Conservation (phyloP, 495 filamentous ascomycete genomes). For the Geopyxis carbonaria region DNA sequence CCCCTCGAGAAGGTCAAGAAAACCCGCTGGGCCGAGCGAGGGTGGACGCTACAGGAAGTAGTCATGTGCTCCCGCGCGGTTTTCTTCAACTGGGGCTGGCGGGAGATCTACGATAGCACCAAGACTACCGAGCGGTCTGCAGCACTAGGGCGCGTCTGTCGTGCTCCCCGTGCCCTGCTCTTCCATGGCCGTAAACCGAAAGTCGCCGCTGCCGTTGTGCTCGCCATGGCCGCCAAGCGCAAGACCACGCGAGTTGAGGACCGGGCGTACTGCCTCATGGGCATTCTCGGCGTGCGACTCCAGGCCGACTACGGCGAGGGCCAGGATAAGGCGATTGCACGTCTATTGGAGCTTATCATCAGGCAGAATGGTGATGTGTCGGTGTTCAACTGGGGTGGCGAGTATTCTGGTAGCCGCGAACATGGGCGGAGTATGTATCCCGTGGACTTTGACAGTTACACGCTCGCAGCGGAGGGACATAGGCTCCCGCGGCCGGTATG, state of each 20-base stretch:
- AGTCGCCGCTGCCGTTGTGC: background rate
- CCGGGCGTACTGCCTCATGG: conserved; percentile 5
- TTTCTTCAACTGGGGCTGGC: conserved; percentile 4
- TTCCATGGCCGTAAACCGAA: background rate
- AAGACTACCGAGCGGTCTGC: too few relatives aligned
- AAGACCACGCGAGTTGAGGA: conserved; percentile 1
- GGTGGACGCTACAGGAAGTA: conserved; percentile 7
- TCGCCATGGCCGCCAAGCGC: background rate
- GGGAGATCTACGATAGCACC: background rate
- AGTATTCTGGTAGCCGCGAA: background rate
- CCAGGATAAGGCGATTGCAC: background rate
- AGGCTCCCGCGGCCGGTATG: too few relatives aligned
- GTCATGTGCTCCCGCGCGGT: conserved; percentile 1
- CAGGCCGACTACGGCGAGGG: conserved; percentile 7
- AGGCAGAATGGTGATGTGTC: conserved; percentile 6
- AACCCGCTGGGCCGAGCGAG: conserved; percentile 1
- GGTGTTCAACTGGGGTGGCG: conserved; percentile 8
- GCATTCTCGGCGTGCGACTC: conserved; percentile 5
- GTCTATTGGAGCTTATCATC: conserved; percentile 4
- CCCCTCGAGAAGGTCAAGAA: background rate
- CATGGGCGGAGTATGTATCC: conserved; percentile 7
- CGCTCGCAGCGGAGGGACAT: conserved; percentile 28
- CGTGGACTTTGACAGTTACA: conserved; percentile 7
- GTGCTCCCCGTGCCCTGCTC: background rate
- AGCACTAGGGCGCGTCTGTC: background rate